Evolutionary conservation across 2,329 filamentous ascomycete genomes (phyloP).

Genomic region (Aureobasidium sp.): DNA sequence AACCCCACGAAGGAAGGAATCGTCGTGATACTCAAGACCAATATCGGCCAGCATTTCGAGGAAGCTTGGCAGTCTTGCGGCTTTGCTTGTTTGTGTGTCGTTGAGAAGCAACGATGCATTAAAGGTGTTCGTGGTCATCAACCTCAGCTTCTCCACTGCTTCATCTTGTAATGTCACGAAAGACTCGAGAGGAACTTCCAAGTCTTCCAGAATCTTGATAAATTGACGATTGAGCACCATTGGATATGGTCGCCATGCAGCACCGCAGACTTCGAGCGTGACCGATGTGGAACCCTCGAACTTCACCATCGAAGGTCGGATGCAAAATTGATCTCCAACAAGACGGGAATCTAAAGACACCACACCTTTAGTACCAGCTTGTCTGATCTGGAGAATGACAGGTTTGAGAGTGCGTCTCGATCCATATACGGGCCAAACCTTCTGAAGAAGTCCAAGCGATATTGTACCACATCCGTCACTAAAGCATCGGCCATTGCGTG

Average conservation of each 20-base stretch:
- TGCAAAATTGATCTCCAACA: slow-evolving; percentile 46
- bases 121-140: slow-evolving; percentile 47
- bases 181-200: slow-evolving; percentile 48
- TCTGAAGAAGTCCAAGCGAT: slow-evolving; percentile 49
- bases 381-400: slow-evolving; percentile 67
- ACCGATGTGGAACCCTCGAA: slow-evolving; percentile 53
- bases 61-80: slow-evolving; percentile 53
- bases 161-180: slow-evolving; percentile 57
- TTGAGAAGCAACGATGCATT: slow-evolving; percentile 62
- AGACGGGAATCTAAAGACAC: slow-evolving; percentile 59
- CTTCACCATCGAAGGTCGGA: slow-evolving; percentile 73
- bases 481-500: slow-evolving; percentile 53
- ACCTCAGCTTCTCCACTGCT: slow-evolving; percentile 53
- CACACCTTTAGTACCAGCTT: slow-evolving; percentile 69
- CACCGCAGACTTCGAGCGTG: slow-evolving; percentile 61
- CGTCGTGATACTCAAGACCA: slow-evolving; percentile 56
- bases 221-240: slow-evolving; percentile 69
- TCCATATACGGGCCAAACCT: slow-evolving; percentile 51
- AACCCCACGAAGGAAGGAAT: slow-evolving; percentile 60
- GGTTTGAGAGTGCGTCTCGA: slow-evolving; percentile 39
- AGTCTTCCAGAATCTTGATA: slow-evolving; percentile 81
- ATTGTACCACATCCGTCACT: slow-evolving; percentile 75
- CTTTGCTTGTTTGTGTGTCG: slow-evolving; percentile 50
- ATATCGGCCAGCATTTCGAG: slow-evolving; percentile 51
- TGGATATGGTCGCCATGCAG: slow-evolving; percentile 56